Percentiles rank a stretch among this genome's conserved stretches.
These are phyloP conservation scores for Stephania japonica DNA, from an alignment of 164 flowering plant species.

Conservation along the genomic window DNA sequence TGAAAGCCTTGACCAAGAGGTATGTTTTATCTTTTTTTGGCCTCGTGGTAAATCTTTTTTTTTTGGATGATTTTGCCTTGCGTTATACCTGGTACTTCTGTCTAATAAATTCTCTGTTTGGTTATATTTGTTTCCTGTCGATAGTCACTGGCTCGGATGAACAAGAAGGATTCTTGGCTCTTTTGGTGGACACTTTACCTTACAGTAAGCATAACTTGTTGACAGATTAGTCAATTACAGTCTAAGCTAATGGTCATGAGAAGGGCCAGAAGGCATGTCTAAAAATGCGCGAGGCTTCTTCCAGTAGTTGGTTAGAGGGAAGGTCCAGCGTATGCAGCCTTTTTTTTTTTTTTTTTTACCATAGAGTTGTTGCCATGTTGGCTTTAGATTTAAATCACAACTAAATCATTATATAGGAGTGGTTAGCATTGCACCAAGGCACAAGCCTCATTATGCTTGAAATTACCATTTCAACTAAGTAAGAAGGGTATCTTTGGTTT, in stretches of 20 bases:
- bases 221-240: not conserved
- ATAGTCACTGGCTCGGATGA: conserved; percentile 89
- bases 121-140: conserved; percentile 12
- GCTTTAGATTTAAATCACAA: too few species aligned
- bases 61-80: not conserved
- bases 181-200: conserved; percentile 98
- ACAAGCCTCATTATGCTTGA: too few species aligned
- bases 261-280: too few species aligned
- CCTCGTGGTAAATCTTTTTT: not conserved
- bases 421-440: too few species aligned
- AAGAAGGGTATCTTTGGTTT: too few species aligned
- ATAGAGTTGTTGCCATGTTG: too few species aligned
- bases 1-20: conserved; percentile 96
- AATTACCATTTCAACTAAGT: too few species aligned
- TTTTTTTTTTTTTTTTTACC: too few species aligned
- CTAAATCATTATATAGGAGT: too few species aligned
- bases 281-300: too few species aligned
- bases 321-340: too few species aligned
- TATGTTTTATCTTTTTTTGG: conserved; percentile 17
- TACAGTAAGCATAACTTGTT: conserved; percentile 43
- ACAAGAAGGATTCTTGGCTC: conserved; percentile 98
- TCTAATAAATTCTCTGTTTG: not conserved
- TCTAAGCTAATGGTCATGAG: not conserved
- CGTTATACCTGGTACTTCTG: not conserved
- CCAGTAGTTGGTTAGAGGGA: too few species aligned